Percentiles rank a stretch among this genome's conserved stretches.
phyloP scores from a whole-genome alignment of 371 early-diverging fungal genomes.

The Syncephalastrum monosporum region DNA sequence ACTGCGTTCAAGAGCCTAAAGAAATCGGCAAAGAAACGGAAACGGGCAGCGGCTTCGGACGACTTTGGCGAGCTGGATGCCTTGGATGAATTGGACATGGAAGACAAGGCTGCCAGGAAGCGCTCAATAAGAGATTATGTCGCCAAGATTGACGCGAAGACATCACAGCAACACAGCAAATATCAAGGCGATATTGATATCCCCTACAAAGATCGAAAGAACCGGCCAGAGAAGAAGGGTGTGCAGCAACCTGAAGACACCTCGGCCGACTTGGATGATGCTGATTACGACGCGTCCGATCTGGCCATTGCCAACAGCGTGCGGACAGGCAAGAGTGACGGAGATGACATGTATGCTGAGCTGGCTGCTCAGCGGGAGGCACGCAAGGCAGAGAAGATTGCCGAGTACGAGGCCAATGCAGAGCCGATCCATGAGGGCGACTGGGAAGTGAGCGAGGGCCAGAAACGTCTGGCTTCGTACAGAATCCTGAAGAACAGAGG shows the following conservation, averaged over 20 bases:
- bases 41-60: conserved; percentile 43
- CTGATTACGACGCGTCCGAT: conserved; percentile 59
- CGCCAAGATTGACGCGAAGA: conserved; percentile 66
- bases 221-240: conserved; percentile 51
- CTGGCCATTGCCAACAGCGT: conserved; percentile 40
- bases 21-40: conserved; percentile 44
- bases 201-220: conserved; percentile 66
- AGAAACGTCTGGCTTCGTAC: conserved; percentile 83
- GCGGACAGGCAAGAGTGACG: conserved; percentile 34
- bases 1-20: conserved; percentile 52
- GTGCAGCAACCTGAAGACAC: conserved; percentile 56
- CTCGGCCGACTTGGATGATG: conserved; percentile 65
- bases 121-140: conserved; percentile 72
- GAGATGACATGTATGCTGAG: conserved; percentile 60
- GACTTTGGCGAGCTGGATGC: conserved; percentile 82
- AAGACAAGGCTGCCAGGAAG: conserved; percentile 76
- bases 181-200: conserved; percentile 75
- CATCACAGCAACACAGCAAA: conserved; percentile 42
- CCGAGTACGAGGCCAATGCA: conserved; percentile 40
- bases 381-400: conserved; percentile 50
- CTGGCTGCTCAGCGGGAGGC: conserved; percentile 46
- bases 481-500: conserved; percentile 96
- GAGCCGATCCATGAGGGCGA: conserved; percentile 43
- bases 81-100: conserved; percentile 74
- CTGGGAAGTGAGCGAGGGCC: conserved; percentile 48